phyloP scores from a whole-genome alignment of 2,329 filamentous ascomycete genomes.

The Myriangium duriaei region DNA sequence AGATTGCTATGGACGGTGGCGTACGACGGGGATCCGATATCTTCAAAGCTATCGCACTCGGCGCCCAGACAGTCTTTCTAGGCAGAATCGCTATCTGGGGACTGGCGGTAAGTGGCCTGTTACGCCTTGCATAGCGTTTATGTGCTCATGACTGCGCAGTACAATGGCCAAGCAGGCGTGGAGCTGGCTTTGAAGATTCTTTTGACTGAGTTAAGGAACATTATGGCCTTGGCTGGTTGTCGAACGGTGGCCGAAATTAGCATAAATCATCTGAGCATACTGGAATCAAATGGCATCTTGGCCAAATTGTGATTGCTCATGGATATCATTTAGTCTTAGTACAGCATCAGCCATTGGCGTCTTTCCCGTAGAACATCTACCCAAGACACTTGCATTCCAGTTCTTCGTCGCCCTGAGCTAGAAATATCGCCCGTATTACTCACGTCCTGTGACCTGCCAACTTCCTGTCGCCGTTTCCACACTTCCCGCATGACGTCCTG shows the following conservation, averaged over 20 bases:
- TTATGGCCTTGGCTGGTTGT: too few relatives aligned
- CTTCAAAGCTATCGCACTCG: constrained; percentile 41
- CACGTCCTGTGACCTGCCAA: too few relatives aligned
- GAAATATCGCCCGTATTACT: too few relatives aligned
- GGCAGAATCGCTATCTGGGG: constrained; percentile 13
- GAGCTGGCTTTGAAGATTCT: constrained; percentile 12
- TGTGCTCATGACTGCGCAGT: constrained; percentile 22
- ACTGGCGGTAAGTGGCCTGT: constrained; percentile 10
- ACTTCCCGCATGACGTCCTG: too few relatives aligned
- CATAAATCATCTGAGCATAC: too few relatives aligned
- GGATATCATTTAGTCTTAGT: too few relatives aligned
- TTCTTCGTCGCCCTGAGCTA: not conserved
- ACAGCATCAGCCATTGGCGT: constrained; percentile 1
- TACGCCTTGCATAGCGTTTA: not conserved
- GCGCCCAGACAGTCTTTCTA: constrained; percentile 26
- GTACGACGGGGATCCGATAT: constrained; percentile 41
- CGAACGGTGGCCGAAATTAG: too few relatives aligned
- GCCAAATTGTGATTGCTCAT: too few relatives aligned
- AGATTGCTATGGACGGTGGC: constrained; percentile 48
- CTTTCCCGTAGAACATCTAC: not conserved
- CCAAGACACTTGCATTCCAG: not conserved
- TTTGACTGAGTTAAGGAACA: too few relatives aligned
- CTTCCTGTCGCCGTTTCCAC: too few relatives aligned
- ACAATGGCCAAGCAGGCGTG: constrained; percentile 19
- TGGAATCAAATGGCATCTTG: too few relatives aligned